Conservation (phyloP, 805 yeast genomes). For the Starmerella vitae region DNA sequence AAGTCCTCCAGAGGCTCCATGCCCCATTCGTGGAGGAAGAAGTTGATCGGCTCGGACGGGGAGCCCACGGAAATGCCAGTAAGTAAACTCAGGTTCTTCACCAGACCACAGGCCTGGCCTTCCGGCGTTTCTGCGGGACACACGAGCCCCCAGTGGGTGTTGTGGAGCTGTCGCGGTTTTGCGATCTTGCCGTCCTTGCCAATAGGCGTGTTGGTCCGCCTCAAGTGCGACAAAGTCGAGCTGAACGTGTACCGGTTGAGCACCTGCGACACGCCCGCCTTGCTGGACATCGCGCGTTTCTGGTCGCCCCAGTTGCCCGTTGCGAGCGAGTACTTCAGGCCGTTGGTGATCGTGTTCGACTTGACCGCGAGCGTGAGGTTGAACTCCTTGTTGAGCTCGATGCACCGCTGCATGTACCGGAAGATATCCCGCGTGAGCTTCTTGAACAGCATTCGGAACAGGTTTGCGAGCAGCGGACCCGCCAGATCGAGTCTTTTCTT, state of each 20-base stretch:
- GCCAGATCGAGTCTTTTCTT: constrained; percentile 96
- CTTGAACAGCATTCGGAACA: constrained; percentile 86
- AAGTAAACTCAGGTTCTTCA: constrained; percentile 90
- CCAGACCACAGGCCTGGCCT: constrained; percentile 99
- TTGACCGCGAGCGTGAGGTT: constrained; percentile 92
- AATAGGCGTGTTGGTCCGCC: constrained; percentile 98
- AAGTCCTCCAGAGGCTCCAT: constrained; percentile 95
- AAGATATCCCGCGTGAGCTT: constrained; percentile 92
- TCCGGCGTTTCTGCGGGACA: constrained; percentile 99
- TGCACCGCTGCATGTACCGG: constrained; percentile 97
- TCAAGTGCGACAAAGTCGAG: constrained; percentile 94
- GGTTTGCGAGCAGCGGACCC: constrained; percentile 90
- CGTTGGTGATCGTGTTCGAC: constrained; percentile 93
- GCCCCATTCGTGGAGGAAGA: constrained; percentile 97
- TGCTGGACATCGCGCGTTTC: constrained; percentile 95
- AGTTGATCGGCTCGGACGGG: constrained; percentile 86
- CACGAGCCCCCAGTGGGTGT: constrained; percentile 98
- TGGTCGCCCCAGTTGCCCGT: constrained; percentile 99
- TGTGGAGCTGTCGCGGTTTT: constrained; percentile 96
- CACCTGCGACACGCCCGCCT: constrained; percentile 99
- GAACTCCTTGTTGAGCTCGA: constrained; percentile 94
- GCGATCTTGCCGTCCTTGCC: constrained; percentile 99
- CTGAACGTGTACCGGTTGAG: constrained; percentile 95
- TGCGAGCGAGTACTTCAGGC: constrained; percentile 92
- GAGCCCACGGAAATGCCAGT: constrained; percentile 96